Evolutionary conservation across 768 basidiomycete genomes (phyloP).

Genomic region (Suillus clintonianus): DNA sequence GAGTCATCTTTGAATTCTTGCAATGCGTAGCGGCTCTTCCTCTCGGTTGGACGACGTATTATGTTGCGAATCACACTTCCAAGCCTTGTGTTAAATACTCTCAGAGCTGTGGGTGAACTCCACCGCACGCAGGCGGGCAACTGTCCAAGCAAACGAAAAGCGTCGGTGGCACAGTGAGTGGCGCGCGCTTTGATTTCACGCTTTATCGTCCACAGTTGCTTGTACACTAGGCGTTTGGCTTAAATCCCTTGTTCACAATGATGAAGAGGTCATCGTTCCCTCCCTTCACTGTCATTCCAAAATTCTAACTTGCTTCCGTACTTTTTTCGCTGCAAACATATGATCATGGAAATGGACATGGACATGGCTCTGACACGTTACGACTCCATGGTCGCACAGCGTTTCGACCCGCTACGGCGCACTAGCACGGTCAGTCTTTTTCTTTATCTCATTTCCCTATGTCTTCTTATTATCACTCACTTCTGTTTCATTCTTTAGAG

Average conservation of each 20-base stretch:
- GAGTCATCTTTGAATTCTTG: neutral
- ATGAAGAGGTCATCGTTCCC: neutral
- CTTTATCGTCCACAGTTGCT: neutral
- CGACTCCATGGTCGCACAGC: slow-evolving; percentile 31
- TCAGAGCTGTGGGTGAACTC: no score
- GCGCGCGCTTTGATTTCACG: neutral
- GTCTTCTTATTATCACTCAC: slow-evolving; percentile 19
- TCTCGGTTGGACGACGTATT: neutral
- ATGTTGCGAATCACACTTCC: neutral
- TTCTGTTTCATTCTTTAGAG: slow-evolving; percentile 17
- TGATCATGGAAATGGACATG: neutral
- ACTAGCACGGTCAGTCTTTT: slow-evolving; percentile 18
- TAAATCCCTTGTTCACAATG: neutral
- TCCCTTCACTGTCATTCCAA: neutral
- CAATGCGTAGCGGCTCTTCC: neutral
- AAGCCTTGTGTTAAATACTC: neutral
- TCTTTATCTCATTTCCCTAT: neutral
- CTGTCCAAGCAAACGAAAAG: neutral
- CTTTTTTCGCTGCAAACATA: neutral
- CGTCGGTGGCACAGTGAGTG: neutral
- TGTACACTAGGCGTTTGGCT: neutral
- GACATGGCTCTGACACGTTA: slow-evolving; percentile 25
- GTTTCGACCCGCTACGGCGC: slow-evolving; percentile 26
- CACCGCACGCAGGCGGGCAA: neutral
- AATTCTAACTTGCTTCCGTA: neutral